Conservation (phyloP, 805 yeast species). For the Wickerhamia fluorescens region DNA sequence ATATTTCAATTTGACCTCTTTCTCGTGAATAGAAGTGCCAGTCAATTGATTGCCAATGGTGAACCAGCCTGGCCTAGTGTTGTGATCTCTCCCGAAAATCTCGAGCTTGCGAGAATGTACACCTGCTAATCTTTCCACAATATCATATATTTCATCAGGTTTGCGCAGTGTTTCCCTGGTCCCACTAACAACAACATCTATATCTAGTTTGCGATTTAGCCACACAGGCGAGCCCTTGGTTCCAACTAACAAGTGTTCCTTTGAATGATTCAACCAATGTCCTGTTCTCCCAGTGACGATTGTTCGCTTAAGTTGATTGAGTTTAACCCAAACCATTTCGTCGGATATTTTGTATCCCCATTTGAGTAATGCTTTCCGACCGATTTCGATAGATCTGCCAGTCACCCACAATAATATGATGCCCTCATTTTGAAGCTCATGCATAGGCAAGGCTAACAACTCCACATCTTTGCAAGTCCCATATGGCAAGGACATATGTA, state of each 20-base stretch:
- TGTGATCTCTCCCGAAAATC: conserved; percentile 83
- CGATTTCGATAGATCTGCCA: conserved; percentile 86
- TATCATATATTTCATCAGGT: conserved; percentile 83
- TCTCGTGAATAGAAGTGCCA: conserved; percentile 52
- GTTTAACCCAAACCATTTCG: conserved; percentile 86
- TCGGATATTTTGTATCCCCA: conserved; percentile 83
- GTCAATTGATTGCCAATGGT: conserved; percentile 72
- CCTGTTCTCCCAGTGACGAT: conserved; percentile 96
- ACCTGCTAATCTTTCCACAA: conserved; percentile 82
- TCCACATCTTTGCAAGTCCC: conserved; percentile 77
- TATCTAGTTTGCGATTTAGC: conserved; percentile 60
- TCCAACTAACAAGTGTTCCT: conserved; percentile 85
- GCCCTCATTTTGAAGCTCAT: conserved; percentile 75
- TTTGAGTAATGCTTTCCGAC: conserved; percentile 61
- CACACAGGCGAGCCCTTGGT: conserved; percentile 73
- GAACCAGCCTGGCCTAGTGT: conserved; percentile 85
- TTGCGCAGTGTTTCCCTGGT: conserved; percentile 87
- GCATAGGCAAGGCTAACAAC: conserved; percentile 57
- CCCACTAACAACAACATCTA: conserved; percentile 71
- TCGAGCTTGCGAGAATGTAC: conserved; percentile 71
- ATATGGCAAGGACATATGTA: conserved; percentile 80
- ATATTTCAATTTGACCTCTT: conserved; percentile 44
- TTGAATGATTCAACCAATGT: conserved; percentile 94
- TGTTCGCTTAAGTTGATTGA: conserved; percentile 80
- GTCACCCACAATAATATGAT: conserved; percentile 87